Evolutionary conservation across 768 basidiomycete genomes (phyloP), one percentile per base, ranked within the genome.

Genomic region (Saitozyma sp.): DNA sequence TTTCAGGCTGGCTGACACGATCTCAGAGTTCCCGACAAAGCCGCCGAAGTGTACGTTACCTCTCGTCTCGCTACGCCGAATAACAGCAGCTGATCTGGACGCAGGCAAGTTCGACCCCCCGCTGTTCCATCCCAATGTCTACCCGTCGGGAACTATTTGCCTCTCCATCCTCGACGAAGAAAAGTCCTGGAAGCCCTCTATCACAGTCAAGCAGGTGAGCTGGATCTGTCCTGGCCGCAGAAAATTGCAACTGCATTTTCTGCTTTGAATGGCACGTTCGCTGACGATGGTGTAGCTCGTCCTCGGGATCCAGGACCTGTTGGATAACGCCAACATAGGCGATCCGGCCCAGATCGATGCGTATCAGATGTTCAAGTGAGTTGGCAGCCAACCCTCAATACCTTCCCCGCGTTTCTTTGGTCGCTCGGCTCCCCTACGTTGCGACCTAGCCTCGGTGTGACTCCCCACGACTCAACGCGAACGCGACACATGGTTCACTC

Each of bases 291-390:
- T 14, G 50, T 72, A 99, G 96, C 94, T 99, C 70, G 82, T 96
- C 37, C 83, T 97, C 10, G 96, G 96, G 59, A 90, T 99, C 55
- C 96, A 99, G 79, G 96, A 98, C 71, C 83, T 99, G 3, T 82
- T 99, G 62, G 89, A 95, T 74, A 90, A 95, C 68, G 95, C 96
- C 9, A 99, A 99, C 74, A 90, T 94, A 48, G 90, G 89, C 62
- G 96, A 99, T 81, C 96, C 96, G 8, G 96, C 96, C 0, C 96
- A 99, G 78, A 92, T 93, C 59, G 95, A 98, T 70, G 96, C 96
- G 10, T 98, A 98, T 80, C 94, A 92, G 40, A 90, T 96, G 88
- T 98, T 93, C 85, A 96, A 95, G 94, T 95, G 70, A 73, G 92
- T 82, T 29, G 29, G 29, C 29, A 29, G 29, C 29, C 29, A 29